Percentiles rank a stretch among this genome's conserved stretches.
phyloP scores from a whole-genome alignment of 2,329 filamentous ascomycete species.

The Rachicladosporium sp. region DNA sequence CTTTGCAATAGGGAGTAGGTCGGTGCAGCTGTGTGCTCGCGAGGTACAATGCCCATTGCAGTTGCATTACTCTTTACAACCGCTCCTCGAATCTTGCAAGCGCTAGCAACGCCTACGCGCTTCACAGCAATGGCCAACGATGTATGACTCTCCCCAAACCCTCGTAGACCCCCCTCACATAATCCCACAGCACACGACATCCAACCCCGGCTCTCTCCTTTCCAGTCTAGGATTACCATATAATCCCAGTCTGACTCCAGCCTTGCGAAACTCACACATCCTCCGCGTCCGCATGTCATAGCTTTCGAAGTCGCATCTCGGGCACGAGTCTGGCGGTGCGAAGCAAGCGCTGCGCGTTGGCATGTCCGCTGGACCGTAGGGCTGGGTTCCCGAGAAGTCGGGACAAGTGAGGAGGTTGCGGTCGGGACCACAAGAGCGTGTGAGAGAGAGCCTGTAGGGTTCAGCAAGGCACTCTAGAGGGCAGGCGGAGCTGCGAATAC shows the following conservation, averaged over 20 bases:
- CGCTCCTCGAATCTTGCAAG: too few species aligned
- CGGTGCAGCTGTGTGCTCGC: too few species aligned
- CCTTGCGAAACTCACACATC: slow-evolving; percentile 13
- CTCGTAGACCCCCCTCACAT: slow-evolving; percentile 5
- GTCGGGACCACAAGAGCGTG: slow-evolving; percentile 29
- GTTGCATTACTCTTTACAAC: too few species aligned
- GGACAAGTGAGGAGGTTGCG: slow-evolving; percentile 31
- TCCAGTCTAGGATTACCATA: slow-evolving; percentile 8
- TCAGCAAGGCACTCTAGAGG: not conserved
- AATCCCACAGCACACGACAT: slow-evolving; percentile 12
- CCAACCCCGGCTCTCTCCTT: slow-evolving; percentile 12
- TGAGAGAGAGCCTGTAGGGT: slow-evolving; percentile 28
- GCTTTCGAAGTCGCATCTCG: slow-evolving; percentile 16
- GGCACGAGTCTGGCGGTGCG: slow-evolving; percentile 12
- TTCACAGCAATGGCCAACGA: too few species aligned
- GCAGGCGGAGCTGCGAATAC: slow-evolving; percentile 19
- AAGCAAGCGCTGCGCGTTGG: slow-evolving; percentile 8
- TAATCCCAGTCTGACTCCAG: slow-evolving; percentile 17
- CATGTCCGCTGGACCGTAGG: slow-evolving; percentile 13
- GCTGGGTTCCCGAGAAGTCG: slow-evolving; percentile 18
- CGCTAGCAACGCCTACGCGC: too few species aligned
- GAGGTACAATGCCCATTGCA: too few species aligned
- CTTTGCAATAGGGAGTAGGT: too few species aligned
- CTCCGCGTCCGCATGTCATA: slow-evolving; percentile 14
- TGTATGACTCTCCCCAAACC: too few species aligned